Evolutionary conservation across 2,329 filamentous ascomycete genomes (phyloP), one percentile per base, ranked within the genome.

Genomic region (Huntiella bhutanensis): DNA sequence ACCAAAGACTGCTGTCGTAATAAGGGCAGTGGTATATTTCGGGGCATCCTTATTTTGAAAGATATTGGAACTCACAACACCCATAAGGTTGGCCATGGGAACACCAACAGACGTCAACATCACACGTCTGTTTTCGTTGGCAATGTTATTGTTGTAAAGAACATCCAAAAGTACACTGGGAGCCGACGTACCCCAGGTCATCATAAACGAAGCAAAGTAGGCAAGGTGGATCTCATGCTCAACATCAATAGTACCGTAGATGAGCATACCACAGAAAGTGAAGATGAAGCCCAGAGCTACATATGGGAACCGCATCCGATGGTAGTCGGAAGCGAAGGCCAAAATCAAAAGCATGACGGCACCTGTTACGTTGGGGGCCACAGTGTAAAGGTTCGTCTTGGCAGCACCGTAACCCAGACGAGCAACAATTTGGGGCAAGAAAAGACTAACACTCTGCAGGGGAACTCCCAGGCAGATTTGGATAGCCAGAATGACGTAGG

Each of bases 71-170:
- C 66, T 68, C 0, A 83, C 76, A 1, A 83, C 64, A 5, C 79
- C 79, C 78, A 86, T 86, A 33, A 85, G 58, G 52, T 87, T 87
- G 3, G 81, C 82, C 7, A 83, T 58, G 0, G 82, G 81, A 0
- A 87, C 80, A 17, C 77, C 79, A 13, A 86, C 70, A 22, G 74
- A 77, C 0, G 81, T 86, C 11, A 85, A 64, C 0, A 77, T 67
- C 4, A 84, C 68, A 41, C 82, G 76, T 34, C 76, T 73, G 48
- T 78, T 77, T 59, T 87, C 82, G 54, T 87, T 72, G 1, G 81
- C 80, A 47, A 85, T 72, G 57, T 88, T 88, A 65, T 87, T 87
- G 62, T 83, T 87, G 62, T 85, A 86, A 77, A 57, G 64, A 22
- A 48, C 74, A 66, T 53, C 75, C 63, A 78, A 64, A 10, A 87